Evolutionary conservation across 345 rosid species (phyloP).

Genomic region (Salix purpurea): DNA sequence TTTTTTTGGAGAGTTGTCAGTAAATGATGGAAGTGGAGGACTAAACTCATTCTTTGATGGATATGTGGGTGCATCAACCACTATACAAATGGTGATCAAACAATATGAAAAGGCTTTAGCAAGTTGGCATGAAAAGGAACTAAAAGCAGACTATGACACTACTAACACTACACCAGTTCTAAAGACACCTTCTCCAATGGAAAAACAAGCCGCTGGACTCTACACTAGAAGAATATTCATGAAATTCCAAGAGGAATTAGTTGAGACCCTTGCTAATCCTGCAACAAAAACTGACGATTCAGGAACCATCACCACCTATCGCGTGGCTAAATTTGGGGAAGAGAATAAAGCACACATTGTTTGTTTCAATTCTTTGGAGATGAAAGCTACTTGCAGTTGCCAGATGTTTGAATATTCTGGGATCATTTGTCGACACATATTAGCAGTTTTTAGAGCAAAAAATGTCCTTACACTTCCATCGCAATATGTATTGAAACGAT

Average conservation of each 20-base stretch:
- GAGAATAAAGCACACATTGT: constrained; percentile 46
- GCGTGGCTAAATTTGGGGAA: constrained; percentile 59
- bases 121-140: constrained; percentile 45
- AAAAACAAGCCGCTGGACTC: constrained; percentile 48
- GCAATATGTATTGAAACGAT: constrained; percentile 49
- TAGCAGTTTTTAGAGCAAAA: constrained; percentile 60
- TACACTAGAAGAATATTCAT: constrained; percentile 45
- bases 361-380: constrained; percentile 52
- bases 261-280: constrained; percentile 42
- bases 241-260: constrained; percentile 56
- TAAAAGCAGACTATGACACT: constrained; percentile 52
- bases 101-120: constrained; percentile 50
- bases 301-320: constrained; percentile 36
- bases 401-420: constrained; percentile 72
- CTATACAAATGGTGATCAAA: constrained; percentile 37
- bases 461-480: constrained; percentile 66
- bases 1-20: constrained; percentile 62
- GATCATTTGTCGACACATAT: constrained; percentile 55
- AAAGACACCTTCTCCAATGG: constrained; percentile 60
- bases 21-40: constrained; percentile 48
- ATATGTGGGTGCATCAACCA: constrained; percentile 56
- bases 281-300: constrained; percentile 47
- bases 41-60: constrained; percentile 67
- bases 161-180: constrained; percentile 37
- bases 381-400: constrained; percentile 62